A percentile compares a stretch with the other conserved stretches of the same genome.
Conservation (phyloP, 176 grass and related monocot genomes). For the Panicum miliaceum region DNA sequence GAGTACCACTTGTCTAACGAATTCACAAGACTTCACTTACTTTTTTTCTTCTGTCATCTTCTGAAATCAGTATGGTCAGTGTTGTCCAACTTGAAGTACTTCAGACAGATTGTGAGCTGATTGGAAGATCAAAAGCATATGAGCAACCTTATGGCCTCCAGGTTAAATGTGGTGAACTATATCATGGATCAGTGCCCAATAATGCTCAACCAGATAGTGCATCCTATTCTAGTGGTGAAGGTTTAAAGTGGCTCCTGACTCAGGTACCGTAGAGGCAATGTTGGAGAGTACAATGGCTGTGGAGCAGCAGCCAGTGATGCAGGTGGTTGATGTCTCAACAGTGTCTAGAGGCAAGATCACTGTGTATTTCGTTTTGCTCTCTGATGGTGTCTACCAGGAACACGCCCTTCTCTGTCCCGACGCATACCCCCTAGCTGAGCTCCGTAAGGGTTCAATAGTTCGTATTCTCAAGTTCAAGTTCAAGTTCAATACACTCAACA, state of each 20-base stretch:
- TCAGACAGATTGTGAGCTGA: constrained; percentile 13
- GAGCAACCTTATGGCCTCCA: neutral
- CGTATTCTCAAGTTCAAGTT: neutral
- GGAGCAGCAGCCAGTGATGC: neutral
- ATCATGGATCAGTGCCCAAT: neutral
- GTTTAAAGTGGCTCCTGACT: neutral
- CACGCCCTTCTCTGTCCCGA: neutral
- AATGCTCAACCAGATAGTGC: neutral
- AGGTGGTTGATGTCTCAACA: neutral
- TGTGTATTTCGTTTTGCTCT: neutral
- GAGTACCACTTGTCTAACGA: neutral
- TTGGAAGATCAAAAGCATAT: constrained; percentile 34
- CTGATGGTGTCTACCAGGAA: neutral
- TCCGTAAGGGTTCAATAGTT: neutral
- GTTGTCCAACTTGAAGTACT: constrained; percentile 1
- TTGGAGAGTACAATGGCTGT: neutral
- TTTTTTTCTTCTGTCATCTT: neutral
- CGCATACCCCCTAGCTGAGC: neutral
- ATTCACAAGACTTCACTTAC: neutral
- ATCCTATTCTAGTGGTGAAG: neutral
- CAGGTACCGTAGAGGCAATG: neutral
- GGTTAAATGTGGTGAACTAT: neutral
- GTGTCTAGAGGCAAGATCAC: no score
- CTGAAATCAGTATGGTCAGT: constrained; percentile 7
- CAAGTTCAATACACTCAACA: no score